These are phyloP conservation scores for Fraxinus greggii DNA, from an alignment of 305 asterid species.

Conservation along the genomic window DNA sequence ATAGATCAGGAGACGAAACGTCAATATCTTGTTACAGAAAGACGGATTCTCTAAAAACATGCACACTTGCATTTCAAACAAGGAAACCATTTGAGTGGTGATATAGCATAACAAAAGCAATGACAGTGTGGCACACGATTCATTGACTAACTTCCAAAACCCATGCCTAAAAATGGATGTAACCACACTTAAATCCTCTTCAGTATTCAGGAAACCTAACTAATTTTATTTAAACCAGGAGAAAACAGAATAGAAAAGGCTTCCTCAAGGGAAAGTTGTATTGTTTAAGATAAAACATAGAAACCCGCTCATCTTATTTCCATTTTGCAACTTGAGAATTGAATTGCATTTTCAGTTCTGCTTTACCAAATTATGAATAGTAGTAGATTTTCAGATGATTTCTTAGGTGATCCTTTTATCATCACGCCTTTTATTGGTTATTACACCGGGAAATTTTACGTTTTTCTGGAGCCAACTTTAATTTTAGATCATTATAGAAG, in stretches of 20 bases:
- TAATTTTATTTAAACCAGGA: conserved; percentile 10
- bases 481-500: background rate
- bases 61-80: conserved; percentile 9
- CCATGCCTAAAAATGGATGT: background rate
- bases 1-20: conserved; percentile 12
- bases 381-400: conserved; percentile 4
- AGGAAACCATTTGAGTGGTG: conserved; percentile 18
- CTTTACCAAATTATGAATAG: conserved; percentile 1
- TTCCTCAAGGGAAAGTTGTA: conserved; percentile 11
- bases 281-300: conserved; percentile 3
- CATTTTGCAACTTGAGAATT: conserved; percentile 15
- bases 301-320: conserved; percentile 19
- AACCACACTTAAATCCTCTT: background rate
- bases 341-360: conserved; percentile 11
- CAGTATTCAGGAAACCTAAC: background rate
- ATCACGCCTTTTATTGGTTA: conserved; percentile 13
- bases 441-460: background rate
- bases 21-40: conserved; percentile 15
- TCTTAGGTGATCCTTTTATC: conserved; percentile 10
- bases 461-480: background rate
- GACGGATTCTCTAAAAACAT: conserved; percentile 8
- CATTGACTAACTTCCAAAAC: background rate
- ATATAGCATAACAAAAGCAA: background rate
- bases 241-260: conserved; percentile 7
- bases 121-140: conserved; percentile 4